Evolutionary conservation across 495 filamentous ascomycete genomes (phyloP), one percentile per base, ranked within the genome.

Genomic region (Lasiosphaeria hispida): DNA sequence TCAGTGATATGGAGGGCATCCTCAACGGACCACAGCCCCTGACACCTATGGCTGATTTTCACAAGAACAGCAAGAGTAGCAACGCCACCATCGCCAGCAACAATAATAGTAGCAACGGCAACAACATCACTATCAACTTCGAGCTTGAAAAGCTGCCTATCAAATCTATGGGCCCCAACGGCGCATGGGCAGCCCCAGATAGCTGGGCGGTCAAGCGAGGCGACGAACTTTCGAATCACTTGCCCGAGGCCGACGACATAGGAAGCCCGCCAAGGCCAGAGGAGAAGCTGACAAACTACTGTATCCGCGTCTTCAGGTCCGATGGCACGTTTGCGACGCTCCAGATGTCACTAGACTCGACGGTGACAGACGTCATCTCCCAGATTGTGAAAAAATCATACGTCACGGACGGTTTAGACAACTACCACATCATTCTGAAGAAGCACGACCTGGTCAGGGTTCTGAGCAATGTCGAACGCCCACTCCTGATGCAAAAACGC

Each of bases 271-370:
- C 76, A n/a, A 79, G 80, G 57, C 80, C 80, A 1, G 87, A 89
- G 55, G 83, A 89, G 62, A 86, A 88, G 65, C 74, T 79, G 15
- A 74, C 72, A 7, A 83, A 85, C 41, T 96, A 94, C 70, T 96
- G 91, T 68, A 93, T 97, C 59, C 90, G 95, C n/a, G 85, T 99
- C 14, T 99, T 97, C 74, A 86, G 92, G 30, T 84, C 87, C 10
- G 95, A 99, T 69, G 88, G 86, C 11, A 96, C 95, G 7, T 99
- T 97, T 73, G 90, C 91, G 7, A 96, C 92, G 0, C 81, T 97
- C 13, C 91, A 90, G 17, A 83, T 89, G 63, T 77, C 83, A 14
- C 72, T 97, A 58, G 89, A 90, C 64, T 85, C 93, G 6, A 90
- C 90, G 0, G 94, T 95, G 7, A 72, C 81, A 11, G 94, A 97